phyloP scores from a whole-genome alignment of 2,329 filamentous ascomycete genomes.

The Fusarium sulawesiense region DNA sequence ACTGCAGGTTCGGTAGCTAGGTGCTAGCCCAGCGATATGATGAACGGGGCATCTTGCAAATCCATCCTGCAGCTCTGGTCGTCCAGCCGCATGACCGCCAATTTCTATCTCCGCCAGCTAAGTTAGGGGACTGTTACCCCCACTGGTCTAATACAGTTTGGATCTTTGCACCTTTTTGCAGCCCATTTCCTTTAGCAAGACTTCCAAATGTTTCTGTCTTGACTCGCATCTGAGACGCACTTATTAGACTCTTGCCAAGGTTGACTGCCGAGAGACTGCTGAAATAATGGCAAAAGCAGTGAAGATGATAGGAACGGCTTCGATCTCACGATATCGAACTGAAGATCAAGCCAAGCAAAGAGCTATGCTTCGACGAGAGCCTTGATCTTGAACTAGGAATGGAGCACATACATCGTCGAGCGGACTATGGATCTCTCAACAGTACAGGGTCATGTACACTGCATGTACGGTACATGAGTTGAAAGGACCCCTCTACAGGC shows the following conservation, averaged over 20 bases:
- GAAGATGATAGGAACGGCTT: not conserved
- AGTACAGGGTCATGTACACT: slow-evolving; percentile 8
- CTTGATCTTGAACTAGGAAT: slow-evolving; percentile 32
- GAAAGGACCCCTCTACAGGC: slow-evolving; percentile 33
- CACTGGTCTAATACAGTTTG: slow-evolving; percentile 21
- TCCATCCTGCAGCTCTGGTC: slow-evolving; percentile 35
- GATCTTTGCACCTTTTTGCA: slow-evolving; percentile 14
- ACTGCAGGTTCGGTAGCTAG: slow-evolving; percentile 47
- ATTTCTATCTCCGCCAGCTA: slow-evolving; percentile 26
- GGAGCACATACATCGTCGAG: slow-evolving; percentile 31
- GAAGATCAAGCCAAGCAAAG: slow-evolving; percentile 13
- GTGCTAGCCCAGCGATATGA: slow-evolving; percentile 41
- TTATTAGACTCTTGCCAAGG: not conserved
- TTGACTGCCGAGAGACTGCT: not conserved
- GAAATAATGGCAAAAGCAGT: not conserved
- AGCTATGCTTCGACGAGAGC: slow-evolving; percentile 1
- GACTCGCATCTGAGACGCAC: slow-evolving; percentile 20
- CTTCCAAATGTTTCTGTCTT: slow-evolving; percentile 1
- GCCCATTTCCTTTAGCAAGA: not conserved
- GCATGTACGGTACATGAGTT: slow-evolving; percentile 17
- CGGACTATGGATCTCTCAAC: slow-evolving; percentile 24
- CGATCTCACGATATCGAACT: not conserved
- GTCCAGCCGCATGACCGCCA: slow-evolving; percentile 39
- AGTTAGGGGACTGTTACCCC: slow-evolving; percentile 14
- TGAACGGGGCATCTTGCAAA: slow-evolving; percentile 41